Base-by-base conservation (phyloP, 768 basidiomycete species). In the Boletus reticuloceps region DNA sequence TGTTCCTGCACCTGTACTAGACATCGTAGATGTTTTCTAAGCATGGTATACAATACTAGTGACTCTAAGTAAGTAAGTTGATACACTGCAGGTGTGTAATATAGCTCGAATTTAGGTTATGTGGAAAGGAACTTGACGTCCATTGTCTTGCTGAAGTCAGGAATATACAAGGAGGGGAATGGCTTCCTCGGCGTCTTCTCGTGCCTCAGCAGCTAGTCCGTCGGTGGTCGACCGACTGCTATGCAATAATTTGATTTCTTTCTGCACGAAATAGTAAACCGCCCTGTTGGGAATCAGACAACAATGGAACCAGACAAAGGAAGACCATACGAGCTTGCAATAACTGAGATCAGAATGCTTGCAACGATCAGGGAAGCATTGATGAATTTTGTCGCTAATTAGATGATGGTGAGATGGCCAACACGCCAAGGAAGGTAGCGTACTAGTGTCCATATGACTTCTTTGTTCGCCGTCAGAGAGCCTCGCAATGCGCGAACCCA, bases 1-100 rank as follows among this genome's bases (percentile, higher is more conserved):
- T 99, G 43, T 99, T 98, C 80, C 72, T 98, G 62, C 94, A 98
- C 71, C 87, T 88, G 72, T 98, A 97, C 73, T 91, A 74, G 75
- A 60, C n/a, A 31, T 29, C 32, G 27, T 58, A 44, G 47, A 57
- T 39, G 17, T 19, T 43, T 7, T 56, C 37, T 34, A 41, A 47
- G 34, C 34, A 54, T 38, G 47, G 40, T 36, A 50, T 59, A 59
- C 31, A 42, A 38, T 56, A 46, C 43, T 31, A 44, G 19, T 40
- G 50, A 41, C 39, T 43, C 20, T 56, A 46, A 37, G n/a, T 48
- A 31, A 51, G 47, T 17, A 17, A 19, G 38, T 27, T 52, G 16
- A 45, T 54, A 37, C 47, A 54, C 9, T 6, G 13, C n/a, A 27
- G 32, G 55, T 40, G 45, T 43, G 44, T 17, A 20, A 57, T 40